Evolutionary conservation across 1,284 basidiomycete species (phyloP), one percentile per base, ranked within the genome.

Genomic region (Cerrena zonata): DNA sequence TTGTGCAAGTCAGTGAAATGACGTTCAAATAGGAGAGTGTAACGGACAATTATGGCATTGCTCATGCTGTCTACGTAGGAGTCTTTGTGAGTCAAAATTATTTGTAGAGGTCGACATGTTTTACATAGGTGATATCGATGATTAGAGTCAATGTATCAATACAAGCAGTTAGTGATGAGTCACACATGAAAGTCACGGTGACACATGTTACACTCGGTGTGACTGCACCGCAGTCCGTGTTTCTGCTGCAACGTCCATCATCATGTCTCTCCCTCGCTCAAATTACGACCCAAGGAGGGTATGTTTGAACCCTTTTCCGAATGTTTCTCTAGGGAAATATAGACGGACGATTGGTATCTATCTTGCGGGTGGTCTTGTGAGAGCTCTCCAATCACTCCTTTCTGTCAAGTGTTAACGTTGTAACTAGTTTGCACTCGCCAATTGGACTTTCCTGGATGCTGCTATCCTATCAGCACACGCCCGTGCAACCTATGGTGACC

Each of bases 361-460:
- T 67, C 70, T 91, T 50, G 86, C 92, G 1, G 95, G 95, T 37
- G 93, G 86, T 38, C 75, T 98, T 56, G 93, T 95, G 64, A 59
- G 90, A 79, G 38, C 46, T 39, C 49, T 40, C 42, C 51, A 45
- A 48, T 22, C 23, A 36, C 34, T 4, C 39, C 42, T 10, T 15
- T 18, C 7, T 41, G 18, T 22, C 21, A 22, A 5, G 15, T 19
- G n/a, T n/a, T 10, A 41, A 10, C 21, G 10, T 41, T 41, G 22
- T 27, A 22, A 7, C 11, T 45, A 92, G 92, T 97, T 98, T 67
- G 89, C 93, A 2, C 71, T 95, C 26, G 92, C 91, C 22, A 93
- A 89, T 72, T 98, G 94, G 91, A 80, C 90, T n/a, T 93, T 98
- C 69, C 77, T 98, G 53, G 95, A 98, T 62, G 95, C 95, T 18